A percentile compares a stretch with the other conserved stretches of the same genome.
Conservation (phyloP, 2,329 filamentous ascomycete species). For the Aureobasidium mangrovei region DNA sequence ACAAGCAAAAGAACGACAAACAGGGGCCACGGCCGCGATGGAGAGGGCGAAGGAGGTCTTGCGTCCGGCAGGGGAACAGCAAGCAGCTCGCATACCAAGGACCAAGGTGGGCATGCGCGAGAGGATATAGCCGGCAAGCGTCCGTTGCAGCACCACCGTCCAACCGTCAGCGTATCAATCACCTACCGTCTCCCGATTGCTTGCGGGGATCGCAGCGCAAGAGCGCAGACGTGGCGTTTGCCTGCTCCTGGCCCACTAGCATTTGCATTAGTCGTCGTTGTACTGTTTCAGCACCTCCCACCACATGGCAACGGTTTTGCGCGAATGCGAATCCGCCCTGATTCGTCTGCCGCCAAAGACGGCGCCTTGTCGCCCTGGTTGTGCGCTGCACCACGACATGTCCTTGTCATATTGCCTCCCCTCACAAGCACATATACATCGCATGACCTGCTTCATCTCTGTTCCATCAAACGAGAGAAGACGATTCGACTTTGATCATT, state of each 20-base stretch:
- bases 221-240: constrained; percentile 10
- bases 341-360: neutral
- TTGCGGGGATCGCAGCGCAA: constrained; percentile 1
- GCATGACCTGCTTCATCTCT: neutral
- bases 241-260: constrained; percentile 11
- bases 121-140: constrained; percentile 11
- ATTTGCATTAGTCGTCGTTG: constrained; percentile 14
- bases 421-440: neutral
- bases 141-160: neutral
- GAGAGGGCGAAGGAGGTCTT: neutral
- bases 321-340: neutral
- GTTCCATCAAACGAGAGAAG: neutral
- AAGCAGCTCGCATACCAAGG: constrained; percentile 1
- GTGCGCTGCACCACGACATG: no score
- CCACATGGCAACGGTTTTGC: constrained; percentile 10
- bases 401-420: neutral
- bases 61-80: constrained; percentile 2
- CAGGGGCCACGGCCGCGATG: neutral
- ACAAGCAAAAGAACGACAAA: neutral
- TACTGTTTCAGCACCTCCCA: constrained; percentile 11
- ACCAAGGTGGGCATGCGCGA: neutral
- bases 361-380: no score
- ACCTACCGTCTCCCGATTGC: constrained; percentile 2
- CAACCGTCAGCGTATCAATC: constrained; percentile 11
- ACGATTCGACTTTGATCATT: neutral